phyloP scores from a whole-genome alignment of 2,329 filamentous ascomycete species.

The Nemania abortiva region DNA sequence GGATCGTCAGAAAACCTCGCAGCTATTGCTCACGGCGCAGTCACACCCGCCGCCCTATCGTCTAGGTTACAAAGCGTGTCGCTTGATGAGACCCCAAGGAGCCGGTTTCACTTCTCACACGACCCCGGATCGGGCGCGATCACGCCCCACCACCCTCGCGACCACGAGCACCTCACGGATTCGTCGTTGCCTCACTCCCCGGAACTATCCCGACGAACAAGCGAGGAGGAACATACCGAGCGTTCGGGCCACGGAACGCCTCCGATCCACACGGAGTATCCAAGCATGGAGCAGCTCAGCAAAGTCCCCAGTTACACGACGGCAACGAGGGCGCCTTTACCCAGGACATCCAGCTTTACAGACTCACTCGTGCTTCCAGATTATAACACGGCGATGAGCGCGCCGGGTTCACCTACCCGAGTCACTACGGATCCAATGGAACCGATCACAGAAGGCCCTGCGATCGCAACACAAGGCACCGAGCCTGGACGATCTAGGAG shows the following conservation, averaged over 20 bases:
- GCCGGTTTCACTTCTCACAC: constrained; percentile 59
- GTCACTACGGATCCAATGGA: constrained; percentile 50
- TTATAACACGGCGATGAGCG: constrained; percentile 72
- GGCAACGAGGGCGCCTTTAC: constrained; percentile 72
- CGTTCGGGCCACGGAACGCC: constrained; percentile 65
- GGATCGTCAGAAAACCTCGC: constrained; percentile 86
- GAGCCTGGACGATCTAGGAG: constrained; percentile 40
- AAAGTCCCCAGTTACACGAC: constrained; percentile 84
- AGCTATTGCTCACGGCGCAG: constrained; percentile 63
- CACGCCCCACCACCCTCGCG: constrained; percentile 56
- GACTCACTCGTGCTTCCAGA: constrained; percentile 70
- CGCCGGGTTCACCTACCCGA: constrained; percentile 62
- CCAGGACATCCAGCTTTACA: constrained; percentile 64
- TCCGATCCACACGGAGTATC: constrained; percentile 63
- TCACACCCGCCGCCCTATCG: constrained; percentile 68
- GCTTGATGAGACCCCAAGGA: constrained; percentile 60
- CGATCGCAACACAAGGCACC: constrained; percentile 15
- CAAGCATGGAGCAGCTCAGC: constrained; percentile 73
- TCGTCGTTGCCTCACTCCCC: constrained; percentile 60
- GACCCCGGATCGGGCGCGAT: constrained; percentile 59
- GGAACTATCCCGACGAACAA: constrained; percentile 65
- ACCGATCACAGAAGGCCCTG: constrained; percentile 46
- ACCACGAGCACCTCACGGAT: constrained; percentile 52
- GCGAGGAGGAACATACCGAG: constrained; percentile 57
- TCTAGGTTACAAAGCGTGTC: constrained; percentile 78